These are phyloP conservation scores for Cercospora sp. DNA, from an alignment of 2,329 filamentous ascomycete species.

Conservation along the genomic window DNA sequence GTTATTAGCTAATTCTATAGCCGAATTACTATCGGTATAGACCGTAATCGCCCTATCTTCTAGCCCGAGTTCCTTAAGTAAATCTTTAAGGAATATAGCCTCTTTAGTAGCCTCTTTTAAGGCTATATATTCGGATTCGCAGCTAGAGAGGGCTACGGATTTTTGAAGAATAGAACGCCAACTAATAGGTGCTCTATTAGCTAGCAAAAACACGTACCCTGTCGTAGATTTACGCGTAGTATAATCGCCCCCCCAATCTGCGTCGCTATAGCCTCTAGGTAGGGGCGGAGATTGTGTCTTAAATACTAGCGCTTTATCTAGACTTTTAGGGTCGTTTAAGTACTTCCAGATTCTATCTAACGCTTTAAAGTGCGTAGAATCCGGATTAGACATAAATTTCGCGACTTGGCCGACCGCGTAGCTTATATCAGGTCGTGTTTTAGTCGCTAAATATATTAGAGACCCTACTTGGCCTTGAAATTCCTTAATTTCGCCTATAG, in stretches of 20 bases:
- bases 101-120: slow-evolving; percentile 16
- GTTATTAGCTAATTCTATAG: slow-evolving; percentile 15
- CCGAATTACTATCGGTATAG: slow-evolving; percentile 2
- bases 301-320: slow-evolving; percentile 7
- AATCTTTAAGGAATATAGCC: slow-evolving; percentile 14
- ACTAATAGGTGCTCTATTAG: no score
- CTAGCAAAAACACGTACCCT: no score
- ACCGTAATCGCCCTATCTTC: slow-evolving; percentile 4
- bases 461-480: no score
- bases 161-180: no score
- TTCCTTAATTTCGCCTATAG: no score
- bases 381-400: no score
- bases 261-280: neutral
- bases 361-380: no score
- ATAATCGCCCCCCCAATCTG: slow-evolving; percentile 14
- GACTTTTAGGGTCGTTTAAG: slow-evolving; percentile 11
- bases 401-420: no score
- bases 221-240: neutral
- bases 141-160: neutral
- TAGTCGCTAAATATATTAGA: no score
- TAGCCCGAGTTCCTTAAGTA: slow-evolving; percentile 12
- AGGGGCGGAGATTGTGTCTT: slow-evolving; percentile 2
- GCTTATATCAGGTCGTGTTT: no score
- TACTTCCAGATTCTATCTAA: slow-evolving; percentile 18
- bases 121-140: slow-evolving; percentile 14